Base-by-base conservation (phyloP, 2,329 filamentous ascomycete genomes). In the Septoria linicola region DNA sequence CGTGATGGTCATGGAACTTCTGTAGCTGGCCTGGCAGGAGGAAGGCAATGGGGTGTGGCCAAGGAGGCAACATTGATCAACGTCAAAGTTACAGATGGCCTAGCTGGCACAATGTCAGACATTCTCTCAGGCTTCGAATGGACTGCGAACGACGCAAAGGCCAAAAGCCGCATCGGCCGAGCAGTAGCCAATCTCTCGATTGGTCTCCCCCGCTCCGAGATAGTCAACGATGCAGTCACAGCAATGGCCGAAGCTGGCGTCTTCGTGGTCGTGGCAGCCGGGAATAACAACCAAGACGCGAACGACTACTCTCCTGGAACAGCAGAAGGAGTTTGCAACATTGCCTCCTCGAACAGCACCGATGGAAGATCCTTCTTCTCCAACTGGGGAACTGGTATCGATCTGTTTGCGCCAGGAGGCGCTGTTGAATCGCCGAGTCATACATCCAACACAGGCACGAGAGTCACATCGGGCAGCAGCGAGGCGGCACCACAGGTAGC, bases 401-500 rank as follows among this genome's bases (percentile, higher is more conserved):
- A 71, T 37, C 65, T 73, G 30, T 72, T 69, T 34, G 71, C 69
- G 6, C 79, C 80, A 2, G 80, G 79, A 25, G 27, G 19, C 17
- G 51, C 58, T 11, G 60, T 73, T 20, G 61, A 72, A 0, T 77
- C 73, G 53, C 69, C 80, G 8, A 80, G 74, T 74, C 70, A 67
- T 49, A 71, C 72, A 30, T 62, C 63, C 41, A 68, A 65, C 31
- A 76, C 68, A 14, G 72, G 77, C 16, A 75, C 65, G 17, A 68
- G 68, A 36, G 72, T 62, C 20, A 73, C 81, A 60, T 77, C 73
- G 13, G 82, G 82, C 23, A 85, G 83, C 3, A 81, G 76, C 30
- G 84, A 84, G 81, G 82, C 84, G 20, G 78, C 78, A 16, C 85
- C 85, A 1, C 84, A 87, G 65, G 76, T 88, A 46, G 78, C 81